Percentiles rank a stretch among this genome's conserved stretches.
These are phyloP conservation scores for Dendrobium catenatum DNA, from an alignment of 106 monocot genomes.

Conservation along the genomic window DNA sequence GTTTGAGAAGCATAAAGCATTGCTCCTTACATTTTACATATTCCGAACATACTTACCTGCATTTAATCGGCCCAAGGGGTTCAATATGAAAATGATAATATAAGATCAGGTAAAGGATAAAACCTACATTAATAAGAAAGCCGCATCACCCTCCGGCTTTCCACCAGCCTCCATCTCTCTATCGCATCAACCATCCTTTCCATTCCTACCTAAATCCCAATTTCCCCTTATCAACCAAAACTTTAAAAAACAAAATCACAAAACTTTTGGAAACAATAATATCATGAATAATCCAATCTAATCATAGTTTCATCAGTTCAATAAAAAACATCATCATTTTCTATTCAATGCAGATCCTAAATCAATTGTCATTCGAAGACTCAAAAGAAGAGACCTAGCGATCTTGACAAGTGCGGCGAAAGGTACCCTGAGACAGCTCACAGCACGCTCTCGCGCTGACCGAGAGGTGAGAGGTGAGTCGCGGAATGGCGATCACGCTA, in stretches of 20 bases:
- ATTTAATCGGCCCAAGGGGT: not conserved
- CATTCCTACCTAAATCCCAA: conserved; percentile 66
- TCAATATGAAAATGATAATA: conserved; percentile 6
- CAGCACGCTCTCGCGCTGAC: conserved; percentile 72
- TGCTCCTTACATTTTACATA: not conserved
- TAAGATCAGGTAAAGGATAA: conserved; percentile 13
- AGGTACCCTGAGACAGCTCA: conserved; percentile 92
- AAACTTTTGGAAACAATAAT: not conserved
- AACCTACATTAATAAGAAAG: conserved; percentile 37
- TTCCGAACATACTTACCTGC: not conserved
- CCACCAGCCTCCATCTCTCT: conserved; percentile 18
- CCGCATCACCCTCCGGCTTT: conserved; percentile 17
- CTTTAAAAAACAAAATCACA: conserved; percentile 8
- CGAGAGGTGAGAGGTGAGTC: conserved; percentile 67
- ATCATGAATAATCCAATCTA: not conserved
- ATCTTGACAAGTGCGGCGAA: conserved; percentile 81
- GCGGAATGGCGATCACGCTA: conserved; percentile 31
- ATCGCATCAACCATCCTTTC: conserved; percentile 75
- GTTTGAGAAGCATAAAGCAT: too few relatives aligned
- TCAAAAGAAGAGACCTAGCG: conserved; percentile 53
- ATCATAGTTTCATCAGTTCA: not conserved
- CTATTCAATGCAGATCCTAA: not conserved
- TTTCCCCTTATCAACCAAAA: conserved; percentile 53
- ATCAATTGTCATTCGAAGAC: conserved; percentile 15
- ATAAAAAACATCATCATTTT: not conserved